Evolutionary conservation across 2,329 filamentous ascomycete species (phyloP).

Genomic region (Ascosphaera pollenicola): DNA sequence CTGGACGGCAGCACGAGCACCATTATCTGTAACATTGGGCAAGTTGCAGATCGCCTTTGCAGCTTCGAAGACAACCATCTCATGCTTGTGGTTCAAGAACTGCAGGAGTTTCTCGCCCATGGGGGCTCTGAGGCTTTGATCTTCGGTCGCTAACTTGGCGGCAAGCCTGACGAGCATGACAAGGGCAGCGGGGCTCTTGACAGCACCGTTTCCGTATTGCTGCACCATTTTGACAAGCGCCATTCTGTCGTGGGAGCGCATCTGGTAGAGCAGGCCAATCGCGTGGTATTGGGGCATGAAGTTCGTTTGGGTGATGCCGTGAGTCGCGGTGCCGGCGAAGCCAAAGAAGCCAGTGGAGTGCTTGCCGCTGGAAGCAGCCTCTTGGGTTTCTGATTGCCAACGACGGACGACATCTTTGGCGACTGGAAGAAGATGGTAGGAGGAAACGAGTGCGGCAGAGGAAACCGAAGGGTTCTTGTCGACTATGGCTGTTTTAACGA

Average conservation of each 20-base stretch:
- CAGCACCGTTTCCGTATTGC: conserved; percentile 80
- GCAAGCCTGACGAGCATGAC: conserved; percentile 84
- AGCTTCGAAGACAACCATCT: conserved; percentile 99
- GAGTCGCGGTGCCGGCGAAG: conserved; percentile 61
- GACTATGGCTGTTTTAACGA: conserved; percentile 98
- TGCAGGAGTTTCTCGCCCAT: conserved; percentile 96
- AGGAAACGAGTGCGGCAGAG: conserved; percentile 85
- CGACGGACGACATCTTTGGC: conserved; percentile 85
- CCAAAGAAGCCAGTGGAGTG: conserved; percentile 79
- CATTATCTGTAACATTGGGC: conserved; percentile 75
- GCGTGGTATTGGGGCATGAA: conserved; percentile 98
- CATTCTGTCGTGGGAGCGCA: conserved; percentile 95
- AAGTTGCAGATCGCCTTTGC: conserved; percentile 96
- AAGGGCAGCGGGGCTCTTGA: conserved; percentile 85
- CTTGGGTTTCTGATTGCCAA: conserved; percentile 98
- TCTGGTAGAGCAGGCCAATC: conserved; percentile 91
- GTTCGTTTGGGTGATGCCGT: conserved; percentile 57
- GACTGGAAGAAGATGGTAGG: conserved; percentile 92
- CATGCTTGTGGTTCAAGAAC: conserved; percentile 95
- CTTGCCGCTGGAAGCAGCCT: conserved; percentile 78
- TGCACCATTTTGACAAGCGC: conserved; percentile 99
- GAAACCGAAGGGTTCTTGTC: conserved; percentile 97
- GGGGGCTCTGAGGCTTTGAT: conserved; percentile 65
- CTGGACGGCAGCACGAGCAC: conserved; percentile 81
- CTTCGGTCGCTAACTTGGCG: conserved; percentile 84